Conservation (phyloP, 768 basidiomycete species). For the Lyophyllum shimeji region DNA sequence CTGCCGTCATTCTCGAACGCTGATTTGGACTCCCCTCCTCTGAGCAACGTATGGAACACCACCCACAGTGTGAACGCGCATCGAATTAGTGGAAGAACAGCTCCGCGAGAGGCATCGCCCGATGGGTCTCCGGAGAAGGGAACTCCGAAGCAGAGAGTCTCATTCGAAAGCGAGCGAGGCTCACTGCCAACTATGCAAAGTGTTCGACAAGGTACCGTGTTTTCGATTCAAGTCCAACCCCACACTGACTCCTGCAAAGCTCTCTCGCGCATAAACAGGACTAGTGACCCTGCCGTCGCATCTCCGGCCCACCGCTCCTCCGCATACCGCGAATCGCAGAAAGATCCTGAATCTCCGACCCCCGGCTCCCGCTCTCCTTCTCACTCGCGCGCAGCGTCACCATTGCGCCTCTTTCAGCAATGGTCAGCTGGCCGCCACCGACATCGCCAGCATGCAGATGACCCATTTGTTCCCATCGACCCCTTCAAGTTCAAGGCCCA, state of each 20-base stretch:
- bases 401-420: slow-evolving; percentile 56
- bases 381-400: slow-evolving; percentile 51
- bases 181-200: slow-evolving; percentile 39
- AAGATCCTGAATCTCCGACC: slow-evolving; percentile 20
- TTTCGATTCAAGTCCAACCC: background rate
- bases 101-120: slow-evolving; percentile 24
- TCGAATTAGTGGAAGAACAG: slow-evolving; percentile 10
- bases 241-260: slow-evolving; percentile 18
- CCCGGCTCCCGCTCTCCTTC: slow-evolving; percentile 45
- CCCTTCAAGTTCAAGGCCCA: slow-evolving; percentile 42
- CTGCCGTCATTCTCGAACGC: slow-evolving; percentile 36
- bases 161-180: slow-evolving; percentile 53
- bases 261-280: slow-evolving; percentile 27
- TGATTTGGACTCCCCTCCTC: slow-evolving; percentile 23
- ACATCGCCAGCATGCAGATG: slow-evolving; percentile 40
- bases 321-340: slow-evolving; percentile 22
- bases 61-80: slow-evolving; percentile 5
- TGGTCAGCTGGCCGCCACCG: slow-evolving; percentile 52
- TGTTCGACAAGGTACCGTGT: slow-evolving; percentile 37
- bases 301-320: slow-evolving; percentile 32
- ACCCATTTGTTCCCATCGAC: slow-evolving; percentile 56
- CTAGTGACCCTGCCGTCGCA: slow-evolving; percentile 33
- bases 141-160: slow-evolving; percentile 50
- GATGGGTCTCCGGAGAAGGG: slow-evolving; percentile 41
- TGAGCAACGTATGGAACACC: slow-evolving; percentile 22